Evolutionary conservation across 2,329 filamentous ascomycete species (phyloP), one percentile per base, ranked within the genome.

Genomic region (Biscogniauxia mediterranea): DNA sequence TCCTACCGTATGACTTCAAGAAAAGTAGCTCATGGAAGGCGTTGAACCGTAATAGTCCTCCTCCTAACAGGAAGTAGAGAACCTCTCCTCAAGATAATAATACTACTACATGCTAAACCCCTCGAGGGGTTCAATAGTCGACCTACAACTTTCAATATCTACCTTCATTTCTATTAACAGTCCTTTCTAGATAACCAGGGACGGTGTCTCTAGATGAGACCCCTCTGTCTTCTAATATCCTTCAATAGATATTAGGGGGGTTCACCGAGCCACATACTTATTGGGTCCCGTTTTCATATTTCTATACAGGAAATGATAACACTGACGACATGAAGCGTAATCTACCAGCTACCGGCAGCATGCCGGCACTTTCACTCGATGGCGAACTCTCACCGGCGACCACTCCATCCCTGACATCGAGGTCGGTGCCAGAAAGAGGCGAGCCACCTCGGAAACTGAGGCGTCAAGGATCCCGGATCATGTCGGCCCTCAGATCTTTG

Each of bases 401-500:
- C 32, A 61, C 67, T 23, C 66, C 62, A 19, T 68, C 64, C 42
- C 64, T 68, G 54, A 69, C 69, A 26, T 64, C 71, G 9, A 68
- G 68, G 52, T 71, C 70, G 20, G 68, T 71, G 28, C 57, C 62
- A 9, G 68, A 68, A 54, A 63, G 67, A 54, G 63, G 60, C 15
- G 70, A 66, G 60, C 71, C 63, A 55, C 72, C 64, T 62, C 76
- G 72, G 3, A 81, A 79, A 62, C 54, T 78, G 49, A 73, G 74
- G 58, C 75, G 76, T 23, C 76, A 77, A 51, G 74, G 77, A n/a
- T 79, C 77, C 5, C 77, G 71, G 51, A 66, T 82, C n/a, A 66
- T 77, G 57, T 78, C 77, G 4, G 77, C 74, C 21, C 62, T 83
- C 20, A 77, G 75, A 32, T 77, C 77, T 19, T 67, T 81, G 56